A percentile compares a stretch with the other conserved stretches of the same genome.
These are phyloP conservation scores for Wolfiporia cocos DNA, from an alignment of 1,284 basidiomycete genomes.

Conservation along the genomic window DNA sequence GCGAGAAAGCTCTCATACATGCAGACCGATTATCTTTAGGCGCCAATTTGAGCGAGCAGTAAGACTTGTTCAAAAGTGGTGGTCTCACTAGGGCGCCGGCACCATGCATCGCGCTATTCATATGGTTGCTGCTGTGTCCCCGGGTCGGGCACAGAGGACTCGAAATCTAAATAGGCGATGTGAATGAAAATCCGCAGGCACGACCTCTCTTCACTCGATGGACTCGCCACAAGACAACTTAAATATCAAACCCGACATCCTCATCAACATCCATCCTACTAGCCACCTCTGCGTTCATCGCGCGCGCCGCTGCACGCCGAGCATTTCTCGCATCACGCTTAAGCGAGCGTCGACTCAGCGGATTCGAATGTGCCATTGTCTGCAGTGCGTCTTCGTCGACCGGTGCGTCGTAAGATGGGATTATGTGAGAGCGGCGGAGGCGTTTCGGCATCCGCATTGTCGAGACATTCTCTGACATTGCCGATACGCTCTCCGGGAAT, in stretches of 20 bases:
- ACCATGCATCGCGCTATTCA: too few relatives aligned
- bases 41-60: too few relatives aligned
- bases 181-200: too few relatives aligned
- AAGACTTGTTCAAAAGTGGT: too few relatives aligned
- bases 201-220: too few relatives aligned
- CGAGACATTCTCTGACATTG: constrained; percentile 3
- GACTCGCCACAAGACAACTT: too few relatives aligned
- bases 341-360: constrained; percentile 46
- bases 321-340: constrained; percentile 59
- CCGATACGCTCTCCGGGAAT: constrained; percentile 1
- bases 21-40: too few relatives aligned
- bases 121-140: too few relatives aligned
- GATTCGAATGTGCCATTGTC: constrained; percentile 46
- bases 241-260: constrained; percentile 18
- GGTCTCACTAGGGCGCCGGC: too few relatives aligned
- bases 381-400: constrained; percentile 30
- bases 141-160: too few relatives aligned
- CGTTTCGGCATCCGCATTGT: constrained; percentile 43
- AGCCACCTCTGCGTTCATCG: constrained; percentile 9
- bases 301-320: constrained; percentile 36
- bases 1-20: too few relatives aligned
- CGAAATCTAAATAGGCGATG: too few relatives aligned
- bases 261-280: constrained; percentile 32
- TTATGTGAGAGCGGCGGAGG: constrained; percentile 42
- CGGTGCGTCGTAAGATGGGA: constrained; percentile 43